These are phyloP conservation scores for Saturnispora dispora DNA, from an alignment of 805 yeast genomes.

Conservation along the genomic window DNA sequence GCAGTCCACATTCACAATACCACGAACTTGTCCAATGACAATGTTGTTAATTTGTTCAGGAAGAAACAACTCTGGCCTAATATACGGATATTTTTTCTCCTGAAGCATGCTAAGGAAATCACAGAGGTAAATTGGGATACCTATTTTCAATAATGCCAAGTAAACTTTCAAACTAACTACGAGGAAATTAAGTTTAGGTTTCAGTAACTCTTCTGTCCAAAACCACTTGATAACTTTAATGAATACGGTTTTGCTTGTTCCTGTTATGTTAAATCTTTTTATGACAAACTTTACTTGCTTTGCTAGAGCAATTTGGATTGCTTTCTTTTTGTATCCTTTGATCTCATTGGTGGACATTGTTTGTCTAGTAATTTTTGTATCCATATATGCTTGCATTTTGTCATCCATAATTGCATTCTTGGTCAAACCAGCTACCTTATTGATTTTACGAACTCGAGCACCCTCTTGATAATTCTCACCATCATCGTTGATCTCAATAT, in stretches of 20 bases:
- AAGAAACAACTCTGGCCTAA: constrained; percentile 15
- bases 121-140: constrained; percentile 40
- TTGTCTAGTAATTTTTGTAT: constrained; percentile 10
- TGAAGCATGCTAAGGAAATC: constrained; percentile 39
- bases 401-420: constrained; percentile 1
- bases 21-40: constrained; percentile 1
- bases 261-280: not conserved
- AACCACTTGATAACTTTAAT: constrained; percentile 26
- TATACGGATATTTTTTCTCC: constrained; percentile 39
- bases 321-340: constrained; percentile 12
- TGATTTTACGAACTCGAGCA: constrained; percentile 40
- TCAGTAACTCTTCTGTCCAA: constrained; percentile 15
- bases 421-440: constrained; percentile 37
- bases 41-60: constrained; percentile 15
- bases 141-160: constrained; percentile 39
- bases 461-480: constrained; percentile 52
- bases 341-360: constrained; percentile 11
- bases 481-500: constrained; percentile 70
- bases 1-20: not conserved
- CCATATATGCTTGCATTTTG: constrained; percentile 6
- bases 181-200: not conserved
- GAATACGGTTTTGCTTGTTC: constrained; percentile 7
- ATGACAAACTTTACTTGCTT: constrained; percentile 4
- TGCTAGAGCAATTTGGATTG: constrained; percentile 26
- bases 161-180: constrained; percentile 35